These are phyloP conservation scores for Hyaloscypha variabilis DNA, from an alignment of 495 filamentous ascomycete genomes.

Conservation along the genomic window DNA sequence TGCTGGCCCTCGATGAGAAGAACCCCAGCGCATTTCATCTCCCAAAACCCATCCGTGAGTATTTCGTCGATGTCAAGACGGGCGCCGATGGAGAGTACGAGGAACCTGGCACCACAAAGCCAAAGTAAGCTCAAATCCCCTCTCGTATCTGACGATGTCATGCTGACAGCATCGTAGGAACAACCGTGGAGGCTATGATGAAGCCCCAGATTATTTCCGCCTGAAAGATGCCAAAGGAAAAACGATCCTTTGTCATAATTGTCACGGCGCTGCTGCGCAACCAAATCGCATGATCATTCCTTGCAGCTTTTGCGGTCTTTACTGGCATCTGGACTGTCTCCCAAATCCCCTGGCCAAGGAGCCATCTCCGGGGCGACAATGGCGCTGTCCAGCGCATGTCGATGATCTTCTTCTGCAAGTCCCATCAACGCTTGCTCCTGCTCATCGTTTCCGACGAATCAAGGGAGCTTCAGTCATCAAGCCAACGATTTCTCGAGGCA, in stretches of 20 bases:
- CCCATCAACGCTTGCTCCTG: constrained; percentile 45
- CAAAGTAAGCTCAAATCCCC: constrained; percentile 28
- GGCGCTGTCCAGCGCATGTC: constrained; percentile 88
- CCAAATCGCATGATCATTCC: constrained; percentile 66
- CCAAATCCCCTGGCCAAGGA: constrained; percentile 81
- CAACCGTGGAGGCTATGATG: constrained; percentile 48
- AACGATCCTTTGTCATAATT: constrained; percentile 69
- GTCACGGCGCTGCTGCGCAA: constrained; percentile 56
- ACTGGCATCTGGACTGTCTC: constrained; percentile 91
- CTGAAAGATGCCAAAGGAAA: constrained; percentile 69
- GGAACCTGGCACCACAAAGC: constrained; percentile 47
- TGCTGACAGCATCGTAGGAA: constrained; percentile 22
- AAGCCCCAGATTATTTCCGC: constrained; percentile 67
- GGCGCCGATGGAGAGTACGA: constrained; percentile 79
- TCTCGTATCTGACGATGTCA: neutral
- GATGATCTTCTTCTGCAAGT: constrained; percentile 54
- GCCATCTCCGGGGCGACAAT: constrained; percentile 66
- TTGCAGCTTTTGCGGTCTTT: constrained; percentile 78
- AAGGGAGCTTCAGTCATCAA: constrained; percentile 48
- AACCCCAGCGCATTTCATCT: constrained; percentile 76
- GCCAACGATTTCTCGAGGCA: constrained; percentile 57
- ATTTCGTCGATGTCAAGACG: constrained; percentile 73
- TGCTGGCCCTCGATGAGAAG: constrained; percentile 60
- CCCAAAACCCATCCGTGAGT: constrained; percentile 66
- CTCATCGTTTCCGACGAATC: constrained; percentile 53